Base-by-base conservation (phyloP, 805 yeast genomes). In the Yarrowia keelungensis region DNA sequence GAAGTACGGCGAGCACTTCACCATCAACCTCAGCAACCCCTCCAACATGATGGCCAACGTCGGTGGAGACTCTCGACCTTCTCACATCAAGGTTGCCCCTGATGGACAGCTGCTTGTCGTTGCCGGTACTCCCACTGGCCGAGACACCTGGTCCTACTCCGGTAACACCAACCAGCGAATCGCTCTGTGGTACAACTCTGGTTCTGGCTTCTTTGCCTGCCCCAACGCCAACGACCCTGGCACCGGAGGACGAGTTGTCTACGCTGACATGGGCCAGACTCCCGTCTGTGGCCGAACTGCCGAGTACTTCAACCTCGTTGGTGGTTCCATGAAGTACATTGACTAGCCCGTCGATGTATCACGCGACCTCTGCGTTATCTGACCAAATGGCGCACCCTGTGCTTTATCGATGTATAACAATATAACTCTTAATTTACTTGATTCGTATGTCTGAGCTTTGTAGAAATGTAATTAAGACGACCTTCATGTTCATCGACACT, bases 41-140 rank as follows among this genome's bases (percentile, higher is more conserved):
- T 56, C 62, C 39, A 56, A 56, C 47, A 56, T 56, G 62, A 56
- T 56, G 62, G 62, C 62, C n/a, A 56, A 56, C 19, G 62, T 56
- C 15, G 62, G 62, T 11, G 47, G 47, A 19, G 62, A 56, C 47
- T 4, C 62, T 26, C 62, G 62, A 41, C 62, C 62, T n/a, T 56
- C 62, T 36, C 62, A 56, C 38, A 56, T 56, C 22, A 15, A 41
- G 62, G 62, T 56, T 22, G 62, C 47, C 15, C 62, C 62, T 36
- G 26, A 32, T 47, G 62, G 62, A 4, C 62, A 56, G 47, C 62
- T 56, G 9, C 47, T 41, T 10, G 62, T 56, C 14, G 62, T 56
- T 41, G 62, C 62, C 14, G 62, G 62, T 4, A 26, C 19, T 8
- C 62, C 62, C 12, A 2, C 62, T 26, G 39, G 16, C 8, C 62